Percentiles rank a stretch among this genome's conserved stretches.
These are phyloP conservation scores for Solanum hybrid DNA, from an alignment of 305 asterid genomes.

Conservation along the genomic window DNA sequence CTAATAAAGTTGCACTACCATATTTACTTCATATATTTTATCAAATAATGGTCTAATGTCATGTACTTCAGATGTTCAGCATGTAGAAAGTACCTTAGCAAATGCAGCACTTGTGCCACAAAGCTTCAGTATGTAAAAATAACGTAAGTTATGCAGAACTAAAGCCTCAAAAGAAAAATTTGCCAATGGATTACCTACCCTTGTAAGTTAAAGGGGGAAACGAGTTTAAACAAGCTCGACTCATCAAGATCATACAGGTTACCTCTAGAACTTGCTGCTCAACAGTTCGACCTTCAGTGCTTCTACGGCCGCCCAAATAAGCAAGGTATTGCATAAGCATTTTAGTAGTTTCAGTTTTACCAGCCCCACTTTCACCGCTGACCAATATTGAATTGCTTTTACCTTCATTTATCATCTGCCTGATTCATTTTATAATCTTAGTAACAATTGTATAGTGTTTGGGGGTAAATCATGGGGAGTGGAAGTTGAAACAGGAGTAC, in stretches of 20 bases:
- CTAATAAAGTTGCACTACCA: neutral
- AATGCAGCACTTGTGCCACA: neutral
- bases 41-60: neutral
- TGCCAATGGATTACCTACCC: neutral
- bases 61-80: neutral
- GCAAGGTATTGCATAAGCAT: slow-evolving; percentile 75
- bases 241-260: slow-evolving; percentile 4
- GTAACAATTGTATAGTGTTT: neutral
- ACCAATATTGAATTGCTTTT: slow-evolving; percentile 61
- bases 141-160: neutral
- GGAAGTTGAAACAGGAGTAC: slow-evolving; percentile 26
- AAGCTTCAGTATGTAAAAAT: neutral
- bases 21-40: neutral
- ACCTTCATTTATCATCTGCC: slow-evolving; percentile 62
- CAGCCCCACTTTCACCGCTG: slow-evolving; percentile 79
- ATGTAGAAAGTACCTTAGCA: neutral
- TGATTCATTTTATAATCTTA: slow-evolving; percentile 10
- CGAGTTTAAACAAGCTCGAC: neutral
- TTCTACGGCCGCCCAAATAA: slow-evolving; percentile 53
- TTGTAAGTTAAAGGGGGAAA: neutral
- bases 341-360: slow-evolving; percentile 69
- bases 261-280: slow-evolving; percentile 75
- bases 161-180: neutral
- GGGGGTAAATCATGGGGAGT: neutral
- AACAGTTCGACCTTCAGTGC: slow-evolving; percentile 52